phyloP scores from a whole-genome alignment of 805 yeast species.

The Wickerhamomyces chaumierensis region DNA sequence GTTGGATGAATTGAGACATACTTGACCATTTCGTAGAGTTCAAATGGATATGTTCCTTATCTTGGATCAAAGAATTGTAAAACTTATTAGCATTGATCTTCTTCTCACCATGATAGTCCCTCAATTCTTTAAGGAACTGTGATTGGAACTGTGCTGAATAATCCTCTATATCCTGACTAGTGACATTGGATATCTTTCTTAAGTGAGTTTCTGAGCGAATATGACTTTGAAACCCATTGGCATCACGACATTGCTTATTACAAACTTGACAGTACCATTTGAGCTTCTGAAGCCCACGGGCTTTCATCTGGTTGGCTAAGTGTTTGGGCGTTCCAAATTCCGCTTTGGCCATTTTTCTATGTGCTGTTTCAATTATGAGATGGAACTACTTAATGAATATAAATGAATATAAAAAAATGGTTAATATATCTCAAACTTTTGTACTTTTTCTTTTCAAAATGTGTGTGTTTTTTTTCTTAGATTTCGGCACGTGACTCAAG shows the following conservation, averaged over 20 bases:
- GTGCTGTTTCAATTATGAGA: no score
- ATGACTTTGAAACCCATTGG: conserved; percentile 90
- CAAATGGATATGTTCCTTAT: conserved; percentile 80
- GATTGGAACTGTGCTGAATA: conserved; percentile 49
- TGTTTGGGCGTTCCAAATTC: conserved; percentile 60
- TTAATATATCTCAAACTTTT: no score
- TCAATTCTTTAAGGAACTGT: conserved; percentile 54
- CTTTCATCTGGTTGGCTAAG: conserved; percentile 65
- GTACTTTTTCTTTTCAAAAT: no score
- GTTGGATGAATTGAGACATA: conserved; percentile 54
- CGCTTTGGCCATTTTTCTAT: conserved; percentile 44
- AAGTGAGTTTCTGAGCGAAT: conserved; percentile 71
- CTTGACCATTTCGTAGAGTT: conserved; percentile 77
- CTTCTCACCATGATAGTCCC: conserved; percentile 72
- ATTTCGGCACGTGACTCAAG: no score
- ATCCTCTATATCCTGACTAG: conserved; percentile 38
- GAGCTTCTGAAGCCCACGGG: conserved; percentile 76
- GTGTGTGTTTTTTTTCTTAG: no score
- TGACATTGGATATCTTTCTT: conserved; percentile 39
- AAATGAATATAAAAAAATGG: no score
- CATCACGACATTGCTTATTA: conserved; percentile 89
- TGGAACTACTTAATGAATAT: no score
- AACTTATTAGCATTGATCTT: conserved; percentile 69
- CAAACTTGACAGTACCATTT: conserved; percentile 88
- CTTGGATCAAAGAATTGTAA: conserved; percentile 81